A percentile compares a stretch with the other conserved stretches of the same genome.
phyloP scores from a whole-genome alignment of 805 yeast species.

The Suhomyces sp. region DNA sequence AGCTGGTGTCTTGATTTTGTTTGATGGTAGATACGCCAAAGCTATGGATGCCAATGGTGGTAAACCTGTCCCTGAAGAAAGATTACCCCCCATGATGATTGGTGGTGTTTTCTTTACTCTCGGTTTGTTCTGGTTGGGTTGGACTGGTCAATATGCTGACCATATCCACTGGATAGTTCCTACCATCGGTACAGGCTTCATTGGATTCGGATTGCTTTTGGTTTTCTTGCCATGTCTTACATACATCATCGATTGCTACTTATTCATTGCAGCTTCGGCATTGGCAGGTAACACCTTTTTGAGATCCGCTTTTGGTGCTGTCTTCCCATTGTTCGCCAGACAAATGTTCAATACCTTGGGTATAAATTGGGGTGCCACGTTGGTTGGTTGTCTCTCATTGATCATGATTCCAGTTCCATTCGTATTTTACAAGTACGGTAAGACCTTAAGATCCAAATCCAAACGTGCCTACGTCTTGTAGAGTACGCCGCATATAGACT shows the following conservation, averaged over 20 bases:
- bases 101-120: conserved; percentile 71
- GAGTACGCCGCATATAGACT: background rate
- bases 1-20: conserved; percentile 24
- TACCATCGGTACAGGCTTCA: conserved; percentile 41
- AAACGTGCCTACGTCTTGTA: conserved; percentile 13
- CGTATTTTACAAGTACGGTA: conserved; percentile 50
- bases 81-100: conserved; percentile 71
- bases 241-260: conserved; percentile 60
- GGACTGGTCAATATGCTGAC: conserved; percentile 78
- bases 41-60: conserved; percentile 38
- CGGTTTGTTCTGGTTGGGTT: conserved; percentile 82
- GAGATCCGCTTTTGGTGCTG: conserved; percentile 58
- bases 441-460: conserved; percentile 16
- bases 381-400: conserved; percentile 51
- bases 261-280: conserved; percentile 59
- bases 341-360: conserved; percentile 51
- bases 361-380: conserved; percentile 53
- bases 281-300: conserved; percentile 62
- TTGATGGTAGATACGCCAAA: conserved; percentile 30
- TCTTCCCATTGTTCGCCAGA: conserved; percentile 57
- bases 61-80: conserved; percentile 68
- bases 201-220: conserved; percentile 48
- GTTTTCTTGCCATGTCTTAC: conserved; percentile 59
- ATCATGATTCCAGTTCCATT: conserved; percentile 56
- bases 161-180: conserved; percentile 74